Conservation (phyloP, 306 rosid genomes). For the Cucurbita moschata region DNA sequence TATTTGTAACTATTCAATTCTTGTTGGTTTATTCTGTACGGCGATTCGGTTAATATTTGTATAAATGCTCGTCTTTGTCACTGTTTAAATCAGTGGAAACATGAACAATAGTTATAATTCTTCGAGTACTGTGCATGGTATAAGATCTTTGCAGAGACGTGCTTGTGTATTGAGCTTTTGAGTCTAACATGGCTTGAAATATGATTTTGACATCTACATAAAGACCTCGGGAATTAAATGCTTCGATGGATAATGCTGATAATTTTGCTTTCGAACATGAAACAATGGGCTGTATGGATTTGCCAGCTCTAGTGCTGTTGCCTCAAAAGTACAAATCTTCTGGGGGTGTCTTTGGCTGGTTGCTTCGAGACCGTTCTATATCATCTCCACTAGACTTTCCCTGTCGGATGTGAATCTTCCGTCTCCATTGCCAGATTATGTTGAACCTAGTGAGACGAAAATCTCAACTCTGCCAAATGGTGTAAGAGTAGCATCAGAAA, state of each 20-base stretch:
- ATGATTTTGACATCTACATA: background rate
- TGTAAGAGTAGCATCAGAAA: constrained; percentile 64
- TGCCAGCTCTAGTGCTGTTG: constrained; percentile 61
- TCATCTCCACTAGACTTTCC: constrained; percentile 47
- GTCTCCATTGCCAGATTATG: constrained; percentile 67
- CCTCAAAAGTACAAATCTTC: constrained; percentile 28
- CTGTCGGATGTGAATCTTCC: constrained; percentile 56
- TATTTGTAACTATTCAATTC: background rate
- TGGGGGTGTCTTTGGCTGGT: constrained; percentile 77
- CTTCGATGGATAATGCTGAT: background rate
- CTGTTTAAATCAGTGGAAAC: background rate
- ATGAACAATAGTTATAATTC: background rate
- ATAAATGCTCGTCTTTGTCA: background rate
- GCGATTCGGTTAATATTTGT: background rate
- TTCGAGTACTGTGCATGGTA: background rate
- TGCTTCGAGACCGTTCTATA: constrained; percentile 40
- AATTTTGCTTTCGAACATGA: constrained; percentile 7
- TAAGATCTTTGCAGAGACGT: background rate
- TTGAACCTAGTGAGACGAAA: constrained; percentile 45
- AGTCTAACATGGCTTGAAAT: background rate
- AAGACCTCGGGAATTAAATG: background rate
- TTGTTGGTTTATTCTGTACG: background rate
- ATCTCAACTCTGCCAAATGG: constrained; percentile 73
- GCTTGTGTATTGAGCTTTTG: background rate
- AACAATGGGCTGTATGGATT: constrained; percentile 35